Conservation (phyloP, 2,329 filamentous ascomycete species). For the Colletotrichum sidae region DNA sequence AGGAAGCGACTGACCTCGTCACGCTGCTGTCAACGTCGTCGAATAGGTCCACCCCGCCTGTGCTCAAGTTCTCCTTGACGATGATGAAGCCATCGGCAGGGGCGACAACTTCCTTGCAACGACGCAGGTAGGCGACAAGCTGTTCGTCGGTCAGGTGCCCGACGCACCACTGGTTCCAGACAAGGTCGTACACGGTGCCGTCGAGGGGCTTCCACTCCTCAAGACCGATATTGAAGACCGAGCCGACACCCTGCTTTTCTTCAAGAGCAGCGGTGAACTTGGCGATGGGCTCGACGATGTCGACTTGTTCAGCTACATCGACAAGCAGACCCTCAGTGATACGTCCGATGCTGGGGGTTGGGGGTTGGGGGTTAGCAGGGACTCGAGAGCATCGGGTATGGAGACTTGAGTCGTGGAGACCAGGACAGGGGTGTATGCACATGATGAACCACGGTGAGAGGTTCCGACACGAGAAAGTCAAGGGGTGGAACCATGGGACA, state of each 20-base stretch:
- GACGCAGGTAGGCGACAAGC: constrained; percentile 73
- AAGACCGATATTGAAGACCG: constrained; percentile 78
- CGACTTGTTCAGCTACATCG: constrained; percentile 76
- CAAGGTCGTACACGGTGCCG: constrained; percentile 74
- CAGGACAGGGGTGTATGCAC: constrained; percentile 23
- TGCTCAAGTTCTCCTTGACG: constrained; percentile 76
- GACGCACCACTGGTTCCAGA: constrained; percentile 94
- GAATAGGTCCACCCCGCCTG: constrained; percentile 70
- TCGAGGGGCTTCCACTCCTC: constrained; percentile 73
- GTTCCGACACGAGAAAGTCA: constrained; percentile 6
- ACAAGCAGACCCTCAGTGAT: constrained; percentile 84
- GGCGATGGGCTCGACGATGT: constrained; percentile 85
- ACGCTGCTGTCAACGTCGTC: constrained; percentile 38
- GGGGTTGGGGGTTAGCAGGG: constrained; percentile 26
- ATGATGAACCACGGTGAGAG: constrained; percentile 30
- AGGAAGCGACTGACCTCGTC: constrained; percentile 29
- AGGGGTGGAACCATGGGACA: constrained; percentile 24
- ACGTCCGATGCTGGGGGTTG: constrained; percentile 75
- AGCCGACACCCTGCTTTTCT: constrained; percentile 67
- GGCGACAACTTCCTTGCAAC: constrained; percentile 61
- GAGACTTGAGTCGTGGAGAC: constrained; percentile 30
- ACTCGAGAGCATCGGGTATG: constrained; percentile 6
- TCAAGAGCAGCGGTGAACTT: constrained; percentile 79
- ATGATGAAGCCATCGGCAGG: constrained; percentile 49
- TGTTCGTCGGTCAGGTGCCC: constrained; percentile 83